phyloP scores from a whole-genome alignment of 2,329 filamentous ascomycete species.

The Helminthosporium solani region DNA sequence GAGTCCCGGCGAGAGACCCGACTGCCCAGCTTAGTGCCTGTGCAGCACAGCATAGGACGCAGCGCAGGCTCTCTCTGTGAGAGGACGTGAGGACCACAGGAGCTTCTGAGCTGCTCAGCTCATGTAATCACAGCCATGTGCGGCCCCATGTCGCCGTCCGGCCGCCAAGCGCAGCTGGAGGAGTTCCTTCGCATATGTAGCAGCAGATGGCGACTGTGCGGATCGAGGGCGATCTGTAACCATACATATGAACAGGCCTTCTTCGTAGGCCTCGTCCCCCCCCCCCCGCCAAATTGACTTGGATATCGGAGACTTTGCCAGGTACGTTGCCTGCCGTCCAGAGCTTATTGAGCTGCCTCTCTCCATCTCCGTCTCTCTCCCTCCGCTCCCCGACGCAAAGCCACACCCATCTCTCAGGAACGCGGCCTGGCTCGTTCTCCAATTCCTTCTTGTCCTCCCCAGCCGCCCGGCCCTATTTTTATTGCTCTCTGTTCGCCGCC shows the following conservation, averaged over 20 bases:
- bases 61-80: no score
- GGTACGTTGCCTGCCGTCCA: conserved; percentile 16
- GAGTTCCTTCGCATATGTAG: conserved; percentile 2
- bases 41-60: conserved; percentile 7
- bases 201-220: conserved; percentile 6
- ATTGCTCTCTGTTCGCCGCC: conserved; percentile 35
- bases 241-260: conserved; percentile 34
- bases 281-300: conserved; percentile 33
- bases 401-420: conserved; percentile 34
- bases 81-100: no score
- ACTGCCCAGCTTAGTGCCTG: conserved; percentile 2
- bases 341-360: conserved; percentile 5
- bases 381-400: conserved; percentile 33
- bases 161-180: conserved; percentile 23
- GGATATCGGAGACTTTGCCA: conserved; percentile 41
- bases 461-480: conserved; percentile 29
- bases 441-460: conserved; percentile 13
- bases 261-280: conserved; percentile 25
- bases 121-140: conserved; percentile 10
- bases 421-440: conserved; percentile 26
- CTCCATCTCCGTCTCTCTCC: conserved; percentile 23
- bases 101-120: conserved; percentile 13
- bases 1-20: conserved; percentile 10
- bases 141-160: conserved; percentile 10
- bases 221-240: conserved; percentile 44